These are phyloP conservation scores for Purshia tridentata DNA, from an alignment of 306 rosid genomes.

Conservation along the genomic window DNA sequence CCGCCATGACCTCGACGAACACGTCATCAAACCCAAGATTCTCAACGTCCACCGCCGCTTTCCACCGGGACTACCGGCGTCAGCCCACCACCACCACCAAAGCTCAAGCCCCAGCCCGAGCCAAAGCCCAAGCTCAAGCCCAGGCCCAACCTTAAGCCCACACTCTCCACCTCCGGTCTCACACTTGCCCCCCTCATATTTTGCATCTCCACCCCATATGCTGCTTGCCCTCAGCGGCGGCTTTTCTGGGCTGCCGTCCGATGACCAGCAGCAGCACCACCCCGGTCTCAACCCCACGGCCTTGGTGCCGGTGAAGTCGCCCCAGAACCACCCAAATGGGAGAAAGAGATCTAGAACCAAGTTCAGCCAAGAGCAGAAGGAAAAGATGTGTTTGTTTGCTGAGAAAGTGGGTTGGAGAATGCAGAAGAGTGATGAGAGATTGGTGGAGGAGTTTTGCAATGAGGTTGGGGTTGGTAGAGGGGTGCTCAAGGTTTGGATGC, in stretches of 20 bases:
- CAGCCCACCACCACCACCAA: slow-evolving; percentile 30
- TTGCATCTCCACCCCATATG: slow-evolving; percentile 62
- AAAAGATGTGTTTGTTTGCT: slow-evolving; percentile 67
- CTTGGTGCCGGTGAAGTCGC: slow-evolving; percentile 12
- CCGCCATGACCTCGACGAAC: slow-evolving; percentile 42
- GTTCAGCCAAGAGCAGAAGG: slow-evolving; percentile 83
- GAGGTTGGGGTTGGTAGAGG: slow-evolving; percentile 66
- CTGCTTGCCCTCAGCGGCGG: slow-evolving; percentile 54
- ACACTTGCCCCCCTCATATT: slow-evolving; percentile 63
- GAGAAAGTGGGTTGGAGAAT: slow-evolving; percentile 82
- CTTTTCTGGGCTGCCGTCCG: slow-evolving; percentile 32
- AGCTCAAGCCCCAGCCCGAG: slow-evolving; percentile 51
- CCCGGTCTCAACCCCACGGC: slow-evolving; percentile 24
- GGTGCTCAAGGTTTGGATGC: slow-evolving; percentile 93
- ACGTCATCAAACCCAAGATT: slow-evolving; percentile 14
- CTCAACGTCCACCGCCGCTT: slow-evolving; percentile 31
- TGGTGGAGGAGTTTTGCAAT: slow-evolving; percentile 64
- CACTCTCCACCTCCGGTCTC: slow-evolving; percentile 74
- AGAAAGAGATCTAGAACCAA: slow-evolving; percentile 73
- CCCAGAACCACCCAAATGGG: slow-evolving; percentile 13
- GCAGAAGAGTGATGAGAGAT: slow-evolving; percentile 54
- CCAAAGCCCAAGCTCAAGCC: slow-evolving; percentile 46
- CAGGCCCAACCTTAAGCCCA: slow-evolving; percentile 59
- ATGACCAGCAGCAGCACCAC: slow-evolving; percentile 23
- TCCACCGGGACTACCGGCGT: slow-evolving; percentile 18